phyloP scores from a whole-genome alignment of 140 eudicot genomes.

The Erigeron philadelphicus region DNA sequence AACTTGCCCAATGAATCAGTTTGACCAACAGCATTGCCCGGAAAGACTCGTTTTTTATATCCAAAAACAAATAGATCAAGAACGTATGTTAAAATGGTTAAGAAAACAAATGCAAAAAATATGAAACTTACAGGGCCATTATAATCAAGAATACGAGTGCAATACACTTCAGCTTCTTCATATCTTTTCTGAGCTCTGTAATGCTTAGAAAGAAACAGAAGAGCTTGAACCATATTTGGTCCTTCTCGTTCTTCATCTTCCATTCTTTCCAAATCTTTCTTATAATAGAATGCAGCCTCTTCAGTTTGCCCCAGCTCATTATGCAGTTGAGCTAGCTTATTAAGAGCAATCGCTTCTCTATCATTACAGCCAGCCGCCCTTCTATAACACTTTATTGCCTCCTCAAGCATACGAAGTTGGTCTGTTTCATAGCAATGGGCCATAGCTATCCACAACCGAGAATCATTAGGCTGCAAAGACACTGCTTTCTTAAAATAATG shows the following conservation, averaged over 20 bases:
- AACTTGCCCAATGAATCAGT: no score
- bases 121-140: conserved; percentile 78
- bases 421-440: conserved; percentile 88
- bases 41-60: background rate
- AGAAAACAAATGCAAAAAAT: background rate
- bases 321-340: conserved; percentile 69
- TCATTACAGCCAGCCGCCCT: conserved; percentile 87
- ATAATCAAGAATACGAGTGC: conserved; percentile 85
- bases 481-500: conserved; percentile 80
- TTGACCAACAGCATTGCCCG: no score
- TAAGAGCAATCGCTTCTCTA: conserved; percentile 87
- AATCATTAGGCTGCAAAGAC: conserved; percentile 82
- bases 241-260: conserved; percentile 90
- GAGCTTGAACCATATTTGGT: conserved; percentile 81
- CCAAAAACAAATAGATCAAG: background rate
- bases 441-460: conserved; percentile 96
- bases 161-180: conserved; percentile 87
- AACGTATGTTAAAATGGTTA: background rate
- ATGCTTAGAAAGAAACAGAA: conserved; percentile 62
- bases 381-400: conserved; percentile 84
- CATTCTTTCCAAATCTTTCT: conserved; percentile 91
- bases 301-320: conserved; percentile 53
- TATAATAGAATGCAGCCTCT: conserved; percentile 83
- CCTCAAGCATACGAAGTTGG: conserved; percentile 78
- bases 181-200: conserved; percentile 49